A percentile compares a stretch with the other conserved stretches of the same genome.
phyloP scores from a whole-genome alignment of 2,329 filamentous ascomycete species.

The Fusarium brachygibbosum region DNA sequence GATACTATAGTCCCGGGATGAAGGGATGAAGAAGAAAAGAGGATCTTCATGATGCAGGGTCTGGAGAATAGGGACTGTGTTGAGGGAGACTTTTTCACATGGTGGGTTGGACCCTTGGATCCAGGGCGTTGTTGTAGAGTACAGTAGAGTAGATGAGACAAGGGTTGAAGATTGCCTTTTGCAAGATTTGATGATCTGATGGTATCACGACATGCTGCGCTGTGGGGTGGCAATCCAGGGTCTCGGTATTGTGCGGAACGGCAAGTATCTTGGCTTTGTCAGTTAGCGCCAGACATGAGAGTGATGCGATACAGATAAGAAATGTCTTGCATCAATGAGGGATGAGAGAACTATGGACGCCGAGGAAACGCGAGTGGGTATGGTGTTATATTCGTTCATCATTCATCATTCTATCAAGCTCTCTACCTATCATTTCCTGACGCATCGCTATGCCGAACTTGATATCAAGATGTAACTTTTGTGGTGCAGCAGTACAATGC shows the following conservation, averaged over 20 bases:
- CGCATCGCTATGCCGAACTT: background rate
- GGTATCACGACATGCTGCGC: slow-evolving; percentile 1
- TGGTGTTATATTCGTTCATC: slow-evolving; percentile 7
- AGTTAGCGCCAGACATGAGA: background rate
- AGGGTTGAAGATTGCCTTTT: background rate
- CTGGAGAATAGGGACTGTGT: slow-evolving; percentile 2
- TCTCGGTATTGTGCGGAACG: background rate
- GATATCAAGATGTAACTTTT: background rate
- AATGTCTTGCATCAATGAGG: background rate
- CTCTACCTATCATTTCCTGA: background rate
- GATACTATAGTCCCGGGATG: background rate
- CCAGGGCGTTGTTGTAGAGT: background rate
- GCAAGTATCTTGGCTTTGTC: slow-evolving; percentile 2
- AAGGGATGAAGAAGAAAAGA: background rate
- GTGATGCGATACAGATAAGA: background rate
- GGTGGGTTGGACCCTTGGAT: slow-evolving; percentile 8
- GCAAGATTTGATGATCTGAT: slow-evolving; percentile 4
- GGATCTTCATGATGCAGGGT: slow-evolving; percentile 24
- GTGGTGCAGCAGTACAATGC: background rate
- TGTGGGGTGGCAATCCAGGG: slow-evolving; percentile 7
- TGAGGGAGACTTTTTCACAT: slow-evolving; percentile 14
- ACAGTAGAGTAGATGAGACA: background rate
- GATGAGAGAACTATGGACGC: background rate
- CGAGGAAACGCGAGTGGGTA: background rate
- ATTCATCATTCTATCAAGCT: slow-evolving; percentile 14